Conservation (phyloP, 257 asterid genomes). For the Jaltomata sinuosa region DNA sequence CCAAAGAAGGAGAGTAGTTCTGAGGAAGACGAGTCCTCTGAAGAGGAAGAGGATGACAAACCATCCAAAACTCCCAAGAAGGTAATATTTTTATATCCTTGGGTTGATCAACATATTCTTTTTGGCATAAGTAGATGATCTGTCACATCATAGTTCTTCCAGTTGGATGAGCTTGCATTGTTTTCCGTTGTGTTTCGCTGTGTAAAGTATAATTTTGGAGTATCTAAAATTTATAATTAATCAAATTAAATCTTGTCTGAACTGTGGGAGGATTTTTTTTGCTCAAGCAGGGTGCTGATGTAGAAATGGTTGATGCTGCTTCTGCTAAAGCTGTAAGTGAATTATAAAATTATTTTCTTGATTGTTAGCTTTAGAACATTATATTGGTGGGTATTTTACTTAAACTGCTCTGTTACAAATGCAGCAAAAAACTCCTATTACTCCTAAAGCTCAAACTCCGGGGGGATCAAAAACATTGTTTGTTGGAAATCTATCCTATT, state of each 20-base stretch:
- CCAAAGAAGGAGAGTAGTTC: slow-evolving; percentile 23
- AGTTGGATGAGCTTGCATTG: not conserved
- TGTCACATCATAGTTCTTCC: not conserved
- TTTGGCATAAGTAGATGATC: not conserved
- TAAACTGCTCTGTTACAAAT: not conserved
- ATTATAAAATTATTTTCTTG: not conserved
- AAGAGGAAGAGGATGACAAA: slow-evolving; percentile 44
- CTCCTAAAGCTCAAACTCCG: slow-evolving; percentile 28
- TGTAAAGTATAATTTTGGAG: not conserved
- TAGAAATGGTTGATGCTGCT: slow-evolving; percentile 35
- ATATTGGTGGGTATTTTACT: not conserved
- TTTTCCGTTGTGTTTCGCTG: not conserved
- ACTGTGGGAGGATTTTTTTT: not conserved
- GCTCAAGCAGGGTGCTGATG: slow-evolving; percentile 40
- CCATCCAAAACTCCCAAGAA: slow-evolving; percentile 34
- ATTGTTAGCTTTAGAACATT: not conserved
- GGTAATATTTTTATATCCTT: not conserved
- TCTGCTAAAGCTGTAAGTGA: slow-evolving; percentile 32
- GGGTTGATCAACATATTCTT: not conserved
- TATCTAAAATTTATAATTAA: not conserved
- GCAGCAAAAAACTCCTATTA: slow-evolving; percentile 47
- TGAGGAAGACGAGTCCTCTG: slow-evolving; percentile 43
- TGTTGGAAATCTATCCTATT: slow-evolving; percentile 68
- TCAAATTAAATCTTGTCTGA: not conserved
- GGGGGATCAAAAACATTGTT: slow-evolving; percentile 51